Base-by-base conservation (phyloP, 331 rosid genomes). In the Prunus yedoensis region DNA sequence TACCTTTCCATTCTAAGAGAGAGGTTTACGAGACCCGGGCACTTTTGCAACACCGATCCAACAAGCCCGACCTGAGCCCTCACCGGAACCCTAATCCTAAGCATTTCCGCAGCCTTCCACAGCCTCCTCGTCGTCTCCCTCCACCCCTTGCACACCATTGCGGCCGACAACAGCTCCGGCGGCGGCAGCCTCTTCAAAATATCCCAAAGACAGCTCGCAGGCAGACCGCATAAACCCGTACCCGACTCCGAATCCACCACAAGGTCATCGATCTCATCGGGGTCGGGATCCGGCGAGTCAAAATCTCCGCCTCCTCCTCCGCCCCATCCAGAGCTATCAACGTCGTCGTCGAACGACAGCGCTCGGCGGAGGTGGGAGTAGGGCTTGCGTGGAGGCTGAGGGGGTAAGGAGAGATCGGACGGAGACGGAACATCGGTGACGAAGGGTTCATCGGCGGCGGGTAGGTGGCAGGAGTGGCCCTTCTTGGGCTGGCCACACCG, bases 1-100 rank as follows among this genome's bases (percentile, higher is more conserved):
- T 81, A 81, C 99, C 97, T 92, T 85, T 89, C 98, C 93, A 95
- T 85, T 53, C 89, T 89, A 78, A 95, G 91, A 14, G 96, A 85
- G 59, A 95, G 96, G 77, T 90, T 95, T 75, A 84, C 85, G 43
- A 95, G 91, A 68, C 87, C 83, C 0, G 91, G 88, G 68, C 98
- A 95, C 74, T 92, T 95, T 75, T 89, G 96, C 83, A 95, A 64
- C 83, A 95, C 82, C 65, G 97, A 90, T 62, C 90, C 94, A 17
- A 90, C 94, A 65, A 88, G 86, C 17, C 96, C 94, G 6, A 95
- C 84, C 65, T 80, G 96, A 84, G 92, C 93, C 30, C 76, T 81
- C 13, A 76, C 60, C 14, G 98, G 99, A 80, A 95, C 92, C 89
- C 87, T 84, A 65, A 95, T 88, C 54, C 80, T 88, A 65, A 95